Base-by-base conservation (phyloP, 768 basidiomycete genomes). In the Lentinus tigrinus region DNA sequence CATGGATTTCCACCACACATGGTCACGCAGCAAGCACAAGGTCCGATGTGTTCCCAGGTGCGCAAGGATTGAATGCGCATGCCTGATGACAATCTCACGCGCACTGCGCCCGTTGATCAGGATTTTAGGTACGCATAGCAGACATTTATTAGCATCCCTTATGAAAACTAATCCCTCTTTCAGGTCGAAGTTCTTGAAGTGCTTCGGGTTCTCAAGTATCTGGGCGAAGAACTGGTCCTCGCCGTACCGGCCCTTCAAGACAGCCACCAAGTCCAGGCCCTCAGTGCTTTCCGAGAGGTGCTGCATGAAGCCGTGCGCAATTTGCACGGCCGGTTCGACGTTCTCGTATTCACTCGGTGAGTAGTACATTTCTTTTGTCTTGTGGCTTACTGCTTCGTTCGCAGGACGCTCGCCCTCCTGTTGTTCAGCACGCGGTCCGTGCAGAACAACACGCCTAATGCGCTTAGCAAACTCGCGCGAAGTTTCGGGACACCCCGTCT, bases 1-100 rank as follows among this genome's bases (percentile, higher is more conserved):
- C 10, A 69, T 43, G 19, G 56, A 37, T 52, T 58, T 48, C 73
- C 70, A 77, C 76, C 74, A 77, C 37, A 66, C 73, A 62, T 66
- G 72, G 10, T 63, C 48, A 0, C 71, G 53, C 0, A 77, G 44
- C 43, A 75, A 75, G 0, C 67, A 63, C 0, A 56, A 10, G 1
- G 70, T 77, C 34, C 65, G 52, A 9, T 69, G 61, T 2, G 51
- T n/a, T 0, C 73, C 67, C 26, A 74, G 68, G 46, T 77, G 75
- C 2, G 73, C 76, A 0, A 78, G 57, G 0, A 65, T 51, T 0
- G 11, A 8, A 47, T 77, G 74, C 0, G 68, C 70, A n/a, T 77
- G 73, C 0, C 51, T 53, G 0, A 78, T 75, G 0, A 77, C 23
- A 0, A 70, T 58, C 50, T 77, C 75, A 0, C 68, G 36, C 4